Evolutionary conservation across 805 yeast genomes (phyloP).

Genomic region (Wickerhamiella hasegawae): DNA sequence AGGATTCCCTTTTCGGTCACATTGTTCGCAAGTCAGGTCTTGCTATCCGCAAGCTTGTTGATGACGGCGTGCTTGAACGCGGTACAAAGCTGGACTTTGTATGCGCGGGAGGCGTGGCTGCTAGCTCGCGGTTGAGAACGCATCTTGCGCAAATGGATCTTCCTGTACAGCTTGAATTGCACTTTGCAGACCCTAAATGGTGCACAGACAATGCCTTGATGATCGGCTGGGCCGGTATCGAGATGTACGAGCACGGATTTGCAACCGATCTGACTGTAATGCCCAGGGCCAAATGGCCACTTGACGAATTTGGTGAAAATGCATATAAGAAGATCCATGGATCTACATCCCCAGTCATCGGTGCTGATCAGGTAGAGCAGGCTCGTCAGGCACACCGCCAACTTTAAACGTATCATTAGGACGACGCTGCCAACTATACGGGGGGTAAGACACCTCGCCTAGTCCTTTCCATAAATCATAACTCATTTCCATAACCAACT

Average conservation of each 20-base stretch:
- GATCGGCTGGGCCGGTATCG: slow-evolving; percentile 98
- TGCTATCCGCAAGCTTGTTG: slow-evolving; percentile 22
- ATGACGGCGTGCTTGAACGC: not conserved
- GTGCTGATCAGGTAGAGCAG: too few species aligned
- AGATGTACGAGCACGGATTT: slow-evolving; percentile 43
- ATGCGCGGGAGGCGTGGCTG: slow-evolving; percentile 90
- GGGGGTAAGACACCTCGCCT: not conserved
- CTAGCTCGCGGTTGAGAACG: slow-evolving; percentile 30
- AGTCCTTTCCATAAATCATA: slow-evolving; percentile 1
- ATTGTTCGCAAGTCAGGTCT: slow-evolving; percentile 45
- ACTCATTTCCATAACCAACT: slow-evolving; percentile 2
- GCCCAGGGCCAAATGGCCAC: slow-evolving; percentile 78
- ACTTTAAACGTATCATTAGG: too few species aligned
- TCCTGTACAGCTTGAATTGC: slow-evolving; percentile 22
- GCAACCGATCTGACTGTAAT: slow-evolving; percentile 36
- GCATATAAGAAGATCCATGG: slow-evolving; percentile 11
- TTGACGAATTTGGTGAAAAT: slow-evolving; percentile 38
- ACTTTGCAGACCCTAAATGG: slow-evolving; percentile 51
- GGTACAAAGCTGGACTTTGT: slow-evolving; percentile 33
- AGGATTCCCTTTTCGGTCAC: slow-evolving; percentile 57
- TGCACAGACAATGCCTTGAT: slow-evolving; percentile 94
- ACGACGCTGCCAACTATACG: too few species aligned
- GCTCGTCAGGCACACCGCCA: too few species aligned
- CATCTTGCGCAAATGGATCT: slow-evolving; percentile 14
- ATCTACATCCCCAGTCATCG: not conserved